Conservation (phyloP, 2,329 filamentous ascomycete species). For the Lachnellula cervina region DNA sequence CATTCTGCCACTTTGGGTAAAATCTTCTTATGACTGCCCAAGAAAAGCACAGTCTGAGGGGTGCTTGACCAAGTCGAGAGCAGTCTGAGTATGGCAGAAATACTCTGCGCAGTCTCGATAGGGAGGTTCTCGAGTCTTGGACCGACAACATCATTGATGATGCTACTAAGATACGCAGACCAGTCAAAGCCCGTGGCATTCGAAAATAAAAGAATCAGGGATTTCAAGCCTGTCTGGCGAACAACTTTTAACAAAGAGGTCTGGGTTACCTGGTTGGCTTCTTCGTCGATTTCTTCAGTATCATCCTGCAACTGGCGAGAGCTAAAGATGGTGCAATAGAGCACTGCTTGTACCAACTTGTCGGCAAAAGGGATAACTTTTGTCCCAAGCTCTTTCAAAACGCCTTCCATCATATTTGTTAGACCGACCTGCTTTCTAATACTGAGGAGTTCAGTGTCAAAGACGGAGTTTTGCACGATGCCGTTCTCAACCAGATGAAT, state of each 20-base stretch:
- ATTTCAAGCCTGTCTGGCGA: slow-evolving; percentile 73
- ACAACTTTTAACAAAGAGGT: slow-evolving; percentile 60
- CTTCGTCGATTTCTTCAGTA: slow-evolving; percentile 30
- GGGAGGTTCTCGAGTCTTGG: slow-evolving; percentile 75
- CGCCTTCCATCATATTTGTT: slow-evolving; percentile 82
- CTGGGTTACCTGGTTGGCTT: slow-evolving; percentile 33
- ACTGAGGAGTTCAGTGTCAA: slow-evolving; percentile 56
- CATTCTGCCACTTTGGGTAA: slow-evolving; percentile 68
- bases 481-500: slow-evolving; percentile 50
- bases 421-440: slow-evolving; percentile 83
- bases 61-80: slow-evolving; percentile 76
- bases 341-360: slow-evolving; percentile 66
- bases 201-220: slow-evolving; percentile 71
- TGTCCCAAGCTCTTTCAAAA: slow-evolving; percentile 78
- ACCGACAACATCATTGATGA: slow-evolving; percentile 71
- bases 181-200: slow-evolving; percentile 68
- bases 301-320: slow-evolving; percentile 51
- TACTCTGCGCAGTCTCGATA: slow-evolving; percentile 79
- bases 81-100: slow-evolving; percentile 77
- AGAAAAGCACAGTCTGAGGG: slow-evolving; percentile 60
- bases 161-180: slow-evolving; percentile 62
- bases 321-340: slow-evolving; percentile 75
- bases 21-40: slow-evolving; percentile 56
- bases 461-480: slow-evolving; percentile 36
- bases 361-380: slow-evolving; percentile 64